Evolutionary conservation across 2,329 filamentous ascomycete species (phyloP), one percentile per base, ranked within the genome.

Genomic region (Diaporthe batatas): DNA sequence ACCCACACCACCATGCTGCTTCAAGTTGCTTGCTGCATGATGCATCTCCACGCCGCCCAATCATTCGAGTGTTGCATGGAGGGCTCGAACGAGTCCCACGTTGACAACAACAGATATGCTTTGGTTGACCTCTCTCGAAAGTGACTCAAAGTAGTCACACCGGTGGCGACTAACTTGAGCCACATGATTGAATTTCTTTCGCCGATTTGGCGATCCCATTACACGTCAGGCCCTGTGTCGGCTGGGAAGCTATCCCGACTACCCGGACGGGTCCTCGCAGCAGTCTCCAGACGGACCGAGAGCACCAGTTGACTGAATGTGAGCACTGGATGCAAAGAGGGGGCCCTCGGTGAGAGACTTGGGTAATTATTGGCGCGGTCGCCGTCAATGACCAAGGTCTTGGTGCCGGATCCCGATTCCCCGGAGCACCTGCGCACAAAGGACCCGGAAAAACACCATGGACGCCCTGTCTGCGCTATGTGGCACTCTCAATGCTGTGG

Each of bases 1-100:
- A 51, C 68, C 16, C 47, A 47, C 32, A 55, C 67, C 39, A 49
- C 59, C 21, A 54, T 54, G 23, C 69, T 44, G 62, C 62, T 64
- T 29, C 32, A 68, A 25, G 68, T 62, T 65, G 64, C 62, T 62
- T 65, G 64, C 62, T 53, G 32, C 72, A 59, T 25, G 29, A 69
- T 72, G 55, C 64, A 72, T 12, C 25, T 23, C 44, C 12, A 21
- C 18, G 23, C 23, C 25, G n/a, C 18, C 72, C 72, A 72, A 69
- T 53, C 69, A 68, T 7, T 29, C 23, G 25, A 21, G 21, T 11
- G 39, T 70, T n/a, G 42, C 21, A 6, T 32, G 55, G 32, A 53
- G 51, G 2, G 42, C 42, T 42, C 16, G 55, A 42, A 44, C 12
- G 47, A 67, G 32, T 25, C 47, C 62, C 47, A 14, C 62, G 14